Conservation (phyloP, 306 rosid species). For the Senna tora region DNA sequence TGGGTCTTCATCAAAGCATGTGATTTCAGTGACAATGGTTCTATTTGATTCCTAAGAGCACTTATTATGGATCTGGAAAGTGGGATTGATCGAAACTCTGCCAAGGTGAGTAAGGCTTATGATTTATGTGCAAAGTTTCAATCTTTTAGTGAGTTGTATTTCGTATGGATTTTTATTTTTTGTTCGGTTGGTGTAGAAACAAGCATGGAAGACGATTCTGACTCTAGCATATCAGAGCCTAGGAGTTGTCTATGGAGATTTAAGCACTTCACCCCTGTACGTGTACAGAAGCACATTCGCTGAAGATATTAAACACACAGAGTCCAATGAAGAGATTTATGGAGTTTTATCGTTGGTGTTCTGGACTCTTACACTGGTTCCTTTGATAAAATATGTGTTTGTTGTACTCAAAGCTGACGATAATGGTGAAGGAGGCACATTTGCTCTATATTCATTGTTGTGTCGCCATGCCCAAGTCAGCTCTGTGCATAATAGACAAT, state of each 20-base stretch:
- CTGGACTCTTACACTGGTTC: conserved; percentile 87
- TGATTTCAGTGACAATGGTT: conserved; percentile 46
- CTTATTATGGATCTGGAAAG: conserved; percentile 79
- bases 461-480: conserved; percentile 84
- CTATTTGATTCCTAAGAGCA: conserved; percentile 40
- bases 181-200: conserved; percentile 48
- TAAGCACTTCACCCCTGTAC: conserved; percentile 90
- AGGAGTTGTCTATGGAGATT: conserved; percentile 96
- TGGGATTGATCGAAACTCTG: conserved; percentile 49
- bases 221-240: conserved; percentile 92
- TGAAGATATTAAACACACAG: conserved; percentile 62
- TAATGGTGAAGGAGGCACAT: conserved; percentile 98
- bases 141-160: background rate
- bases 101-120: conserved; percentile 58
- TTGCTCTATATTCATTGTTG: conserved; percentile 85
- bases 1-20: conserved; percentile 33
- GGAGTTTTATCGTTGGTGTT: conserved; percentile 90
- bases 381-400: conserved; percentile 83
- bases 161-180: background rate
- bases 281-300: conserved; percentile 82
- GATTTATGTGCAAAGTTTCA: conserved; percentile 29
- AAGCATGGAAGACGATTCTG: conserved; percentile 80
- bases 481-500: conserved; percentile 73
- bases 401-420: conserved; percentile 88
- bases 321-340: conserved; percentile 73